A percentile compares a stretch with the other conserved stretches of the same genome.
These are phyloP conservation scores for Psidium guajava DNA, from an alignment of 345 rosid genomes.

Conservation along the genomic window DNA sequence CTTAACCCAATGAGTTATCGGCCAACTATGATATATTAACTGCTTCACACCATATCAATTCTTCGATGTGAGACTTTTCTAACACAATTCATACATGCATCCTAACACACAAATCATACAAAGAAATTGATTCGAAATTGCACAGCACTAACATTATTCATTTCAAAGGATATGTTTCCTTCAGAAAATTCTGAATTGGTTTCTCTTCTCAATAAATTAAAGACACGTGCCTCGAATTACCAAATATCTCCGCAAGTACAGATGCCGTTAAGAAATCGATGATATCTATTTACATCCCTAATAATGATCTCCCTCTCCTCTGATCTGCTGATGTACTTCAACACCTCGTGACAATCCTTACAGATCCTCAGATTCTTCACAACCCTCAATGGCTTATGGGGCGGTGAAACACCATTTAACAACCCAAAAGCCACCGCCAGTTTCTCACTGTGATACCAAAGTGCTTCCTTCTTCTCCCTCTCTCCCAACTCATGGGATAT, in stretches of 20 bases:
- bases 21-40: too few relatives aligned
- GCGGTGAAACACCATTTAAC: slow-evolving; percentile 21
- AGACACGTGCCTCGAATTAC: background rate
- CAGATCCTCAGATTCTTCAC: slow-evolving; percentile 32
- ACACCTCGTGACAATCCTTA: slow-evolving; percentile 31
- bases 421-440: slow-evolving; percentile 46
- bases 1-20: too few relatives aligned
- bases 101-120: background rate
- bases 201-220: background rate
- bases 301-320: slow-evolving; percentile 28
- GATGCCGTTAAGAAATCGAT: slow-evolving; percentile 22
- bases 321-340: slow-evolving; percentile 26
- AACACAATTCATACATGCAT: too few relatives aligned
- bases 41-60: too few relatives aligned
- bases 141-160: background rate
- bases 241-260: slow-evolving; percentile 30
- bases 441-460: slow-evolving; percentile 48
- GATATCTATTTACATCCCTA: slow-evolving; percentile 37
- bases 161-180: background rate
- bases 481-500: slow-evolving; percentile 21
- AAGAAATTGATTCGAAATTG: background rate
- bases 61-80: too few relatives aligned
- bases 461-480: slow-evolving; percentile 22
- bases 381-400: slow-evolving; percentile 23
- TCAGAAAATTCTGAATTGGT: background rate